These are phyloP conservation scores for Punica granatum DNA, from an alignment of 345 rosid species.

Conservation along the genomic window DNA sequence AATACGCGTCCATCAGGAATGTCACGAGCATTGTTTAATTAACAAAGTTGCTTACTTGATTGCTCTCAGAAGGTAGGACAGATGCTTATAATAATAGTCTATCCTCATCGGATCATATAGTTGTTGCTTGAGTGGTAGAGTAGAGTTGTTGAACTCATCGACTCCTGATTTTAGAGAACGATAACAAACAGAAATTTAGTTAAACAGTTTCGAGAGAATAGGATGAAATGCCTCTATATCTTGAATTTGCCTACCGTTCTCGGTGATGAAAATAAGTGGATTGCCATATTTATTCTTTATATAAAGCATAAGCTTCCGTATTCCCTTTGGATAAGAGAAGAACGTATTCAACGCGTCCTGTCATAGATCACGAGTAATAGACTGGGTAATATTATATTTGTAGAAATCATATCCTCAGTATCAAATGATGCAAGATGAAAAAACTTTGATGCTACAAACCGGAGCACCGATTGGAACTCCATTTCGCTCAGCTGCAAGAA, in stretches of 20 bases:
- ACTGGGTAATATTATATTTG: background rate
- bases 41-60: conserved; percentile 23
- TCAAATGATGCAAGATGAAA: background rate
- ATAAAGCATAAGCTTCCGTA: conserved; percentile 5
- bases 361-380: background rate
- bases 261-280: conserved; percentile 10
- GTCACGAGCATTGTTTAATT: too few relatives aligned
- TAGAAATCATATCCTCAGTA: background rate
- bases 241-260: conserved; percentile 13
- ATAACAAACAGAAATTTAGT: background rate
- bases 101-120: conserved; percentile 28
- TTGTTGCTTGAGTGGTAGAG: conserved; percentile 8
- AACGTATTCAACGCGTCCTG: background rate
- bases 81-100: conserved; percentile 22
- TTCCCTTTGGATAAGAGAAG: conserved; percentile 10
- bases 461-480: conserved; percentile 17
- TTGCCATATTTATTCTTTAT: conserved; percentile 11
- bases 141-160: conserved; percentile 2
- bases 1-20: too few relatives aligned
- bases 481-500: conserved; percentile 9
- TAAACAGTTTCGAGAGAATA: too few relatives aligned
- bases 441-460: conserved; percentile 1
- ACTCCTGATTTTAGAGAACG: conserved; percentile 26
- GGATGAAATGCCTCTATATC: too few relatives aligned
- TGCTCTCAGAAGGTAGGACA: conserved; percentile 21